A percentile compares a stretch with the other conserved stretches of the same genome.
These are phyloP conservation scores for Diaporthe caulivora DNA, from an alignment of 2,329 filamentous ascomycete genomes.

Conservation along the genomic window DNA sequence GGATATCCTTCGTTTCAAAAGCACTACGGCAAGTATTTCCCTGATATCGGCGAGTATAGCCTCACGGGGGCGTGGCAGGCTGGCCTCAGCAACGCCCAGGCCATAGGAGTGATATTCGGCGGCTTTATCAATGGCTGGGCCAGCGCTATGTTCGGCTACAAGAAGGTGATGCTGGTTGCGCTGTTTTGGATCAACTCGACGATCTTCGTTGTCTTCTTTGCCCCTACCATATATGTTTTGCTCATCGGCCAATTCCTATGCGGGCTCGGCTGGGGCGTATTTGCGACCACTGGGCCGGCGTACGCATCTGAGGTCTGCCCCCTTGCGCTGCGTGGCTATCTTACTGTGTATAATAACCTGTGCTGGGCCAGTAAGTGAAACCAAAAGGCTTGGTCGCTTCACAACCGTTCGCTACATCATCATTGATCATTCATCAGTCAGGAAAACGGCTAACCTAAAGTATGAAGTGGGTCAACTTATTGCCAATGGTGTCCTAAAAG, in stretches of 20 bases:
- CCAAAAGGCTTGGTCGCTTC: no score
- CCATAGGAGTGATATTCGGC: slow-evolving; percentile 56
- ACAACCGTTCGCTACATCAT: no score
- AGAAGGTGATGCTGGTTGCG: slow-evolving; percentile 51
- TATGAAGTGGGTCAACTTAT: slow-evolving; percentile 52
- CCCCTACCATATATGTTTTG: slow-evolving; percentile 45
- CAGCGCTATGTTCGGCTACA: slow-evolving; percentile 51
- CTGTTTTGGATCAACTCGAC: slow-evolving; percentile 47
- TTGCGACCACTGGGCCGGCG: slow-evolving; percentile 50
- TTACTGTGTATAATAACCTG: slow-evolving; percentile 41
- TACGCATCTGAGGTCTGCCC: slow-evolving; percentile 53
- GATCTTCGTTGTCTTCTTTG: slow-evolving; percentile 54
- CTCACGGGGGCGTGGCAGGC: slow-evolving; percentile 58
- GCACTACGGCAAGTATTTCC: slow-evolving; percentile 49
- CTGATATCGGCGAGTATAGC: slow-evolving; percentile 40
- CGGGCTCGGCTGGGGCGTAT: slow-evolving; percentile 49
- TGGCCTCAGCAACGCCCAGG: slow-evolving; percentile 35
- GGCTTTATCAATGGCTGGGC: slow-evolving; percentile 54
- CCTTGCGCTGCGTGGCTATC: slow-evolving; percentile 48
- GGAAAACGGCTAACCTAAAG: background rate
- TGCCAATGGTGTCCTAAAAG: slow-evolving; percentile 53
- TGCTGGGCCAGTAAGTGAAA: slow-evolving; percentile 29
- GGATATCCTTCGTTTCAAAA: slow-evolving; percentile 46
- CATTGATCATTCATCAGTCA: no score
- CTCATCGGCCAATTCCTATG: slow-evolving; percentile 50